Conservation (phyloP, 768 basidiomycete genomes). For the Boletellus ananiceps region DNA sequence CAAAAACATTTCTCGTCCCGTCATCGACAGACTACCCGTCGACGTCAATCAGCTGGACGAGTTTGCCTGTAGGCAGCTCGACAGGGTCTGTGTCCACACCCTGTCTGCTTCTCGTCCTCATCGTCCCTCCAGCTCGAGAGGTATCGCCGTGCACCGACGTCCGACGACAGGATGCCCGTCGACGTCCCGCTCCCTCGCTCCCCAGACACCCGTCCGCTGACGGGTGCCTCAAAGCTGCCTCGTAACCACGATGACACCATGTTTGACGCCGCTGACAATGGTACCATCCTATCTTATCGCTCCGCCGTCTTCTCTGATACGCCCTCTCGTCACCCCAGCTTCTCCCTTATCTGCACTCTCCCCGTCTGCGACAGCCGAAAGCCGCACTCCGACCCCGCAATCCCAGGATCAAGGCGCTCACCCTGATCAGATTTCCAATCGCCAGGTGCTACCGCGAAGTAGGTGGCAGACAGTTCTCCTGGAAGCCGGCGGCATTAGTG, state of each 20-base stretch:
- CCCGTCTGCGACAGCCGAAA: constrained; percentile 6
- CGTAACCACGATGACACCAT: not conserved
- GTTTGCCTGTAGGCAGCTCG: constrained; percentile 84
- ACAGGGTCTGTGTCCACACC: constrained; percentile 51
- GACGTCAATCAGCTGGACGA: constrained; percentile 74
- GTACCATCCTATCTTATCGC: constrained; percentile 11
- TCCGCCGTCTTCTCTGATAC: not conserved
- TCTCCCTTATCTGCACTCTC: not conserved
- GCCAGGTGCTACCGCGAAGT: constrained; percentile 66
- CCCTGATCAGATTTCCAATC: constrained; percentile 26
- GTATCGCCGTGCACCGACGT: constrained; percentile 41
- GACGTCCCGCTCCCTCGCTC: constrained; percentile 8
- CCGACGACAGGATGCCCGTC: constrained; percentile 28
- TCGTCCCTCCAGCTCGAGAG: constrained; percentile 39
- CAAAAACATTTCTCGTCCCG: constrained; percentile 74
- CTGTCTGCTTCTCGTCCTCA: not conserved
- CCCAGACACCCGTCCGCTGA: not conserved
- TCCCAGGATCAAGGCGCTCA: constrained; percentile 14
- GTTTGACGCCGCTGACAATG: not conserved
- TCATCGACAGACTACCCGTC: constrained; percentile 74
- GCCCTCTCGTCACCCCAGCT: constrained; percentile 1
- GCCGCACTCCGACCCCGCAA: constrained; percentile 21
- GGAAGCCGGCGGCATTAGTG: constrained; percentile 84
- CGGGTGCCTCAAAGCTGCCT: not conserved
- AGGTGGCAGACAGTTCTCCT: constrained; percentile 81